These are phyloP conservation scores for Globisporangium alternatum DNA, from an alignment of 352 stramenopile species.

Conservation along the genomic window DNA sequence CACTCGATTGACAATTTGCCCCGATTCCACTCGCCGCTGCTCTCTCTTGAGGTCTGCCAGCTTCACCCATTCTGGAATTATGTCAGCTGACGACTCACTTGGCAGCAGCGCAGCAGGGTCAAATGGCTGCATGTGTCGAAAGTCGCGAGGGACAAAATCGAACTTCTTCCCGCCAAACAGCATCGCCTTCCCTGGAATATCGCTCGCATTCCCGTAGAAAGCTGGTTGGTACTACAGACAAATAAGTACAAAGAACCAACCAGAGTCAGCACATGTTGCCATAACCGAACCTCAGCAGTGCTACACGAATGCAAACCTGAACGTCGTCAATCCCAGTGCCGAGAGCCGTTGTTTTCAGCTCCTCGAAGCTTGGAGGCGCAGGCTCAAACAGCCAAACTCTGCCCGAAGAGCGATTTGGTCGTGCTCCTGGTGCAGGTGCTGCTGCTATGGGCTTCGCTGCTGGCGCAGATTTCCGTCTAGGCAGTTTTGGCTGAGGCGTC, in stretches of 20 bases:
- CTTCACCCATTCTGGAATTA: slow-evolving; percentile 5
- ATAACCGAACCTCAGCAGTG: not conserved
- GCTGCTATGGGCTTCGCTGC: not conserved
- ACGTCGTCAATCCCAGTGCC: slow-evolving; percentile 44
- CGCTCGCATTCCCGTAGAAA: slow-evolving; percentile 47
- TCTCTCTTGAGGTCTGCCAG: slow-evolving; percentile 11
- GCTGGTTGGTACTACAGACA: slow-evolving; percentile 44
- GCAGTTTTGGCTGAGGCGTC: slow-evolving; percentile 40
- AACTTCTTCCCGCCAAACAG: slow-evolving; percentile 78
- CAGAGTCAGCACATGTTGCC: not conserved
- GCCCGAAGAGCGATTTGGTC: slow-evolving; percentile 6
- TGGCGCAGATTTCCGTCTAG: not conserved
- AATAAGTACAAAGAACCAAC: not conserved
- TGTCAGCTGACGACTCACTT: slow-evolving; percentile 10
- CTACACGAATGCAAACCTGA: slow-evolving; percentile 18
- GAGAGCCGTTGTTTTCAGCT: slow-evolving; percentile 47
- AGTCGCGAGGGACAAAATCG: slow-evolving; percentile 39
- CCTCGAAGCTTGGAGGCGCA: slow-evolving; percentile 34
- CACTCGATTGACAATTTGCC: slow-evolving; percentile 25
- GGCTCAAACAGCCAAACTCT: slow-evolving; percentile 49
- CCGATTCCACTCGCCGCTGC: not conserved
- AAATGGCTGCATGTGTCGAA: slow-evolving; percentile 39
- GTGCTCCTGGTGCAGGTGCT: not conserved
- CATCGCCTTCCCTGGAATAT: slow-evolving; percentile 72
- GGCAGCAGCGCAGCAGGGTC: slow-evolving; percentile 28